Evolutionary conservation across 352 stramenopile genomes (phyloP).

Genomic region (Globisporangium apiculatum): DNA sequence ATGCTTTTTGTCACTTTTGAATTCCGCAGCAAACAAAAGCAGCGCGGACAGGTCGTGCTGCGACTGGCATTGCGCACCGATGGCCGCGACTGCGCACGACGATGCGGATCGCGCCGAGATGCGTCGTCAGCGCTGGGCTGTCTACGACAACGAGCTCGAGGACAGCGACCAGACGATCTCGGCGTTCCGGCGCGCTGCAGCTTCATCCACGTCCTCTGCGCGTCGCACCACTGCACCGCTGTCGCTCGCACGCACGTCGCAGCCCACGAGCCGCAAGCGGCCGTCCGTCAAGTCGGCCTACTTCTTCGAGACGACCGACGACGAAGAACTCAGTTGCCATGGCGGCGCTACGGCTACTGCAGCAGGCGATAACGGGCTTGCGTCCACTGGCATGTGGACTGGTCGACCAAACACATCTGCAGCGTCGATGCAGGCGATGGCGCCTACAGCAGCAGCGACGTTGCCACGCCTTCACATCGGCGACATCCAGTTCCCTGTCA

Average conservation of each 20-base stretch:
- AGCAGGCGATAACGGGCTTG: neutral
- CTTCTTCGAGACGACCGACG: constrained; percentile 70
- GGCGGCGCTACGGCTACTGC: neutral
- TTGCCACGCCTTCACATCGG: constrained; percentile 35
- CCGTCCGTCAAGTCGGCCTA: constrained; percentile 35
- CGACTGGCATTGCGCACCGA: neutral
- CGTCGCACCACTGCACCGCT: neutral
- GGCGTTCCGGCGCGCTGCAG: constrained; percentile 6
- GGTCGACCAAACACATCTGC: neutral
- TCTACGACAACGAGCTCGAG: constrained; percentile 49
- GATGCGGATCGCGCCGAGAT: constrained; percentile 2
- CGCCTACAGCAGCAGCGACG: constrained; percentile 9
- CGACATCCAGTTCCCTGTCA: constrained; percentile 60
- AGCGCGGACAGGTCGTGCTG: no score
- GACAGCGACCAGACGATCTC: constrained; percentile 69
- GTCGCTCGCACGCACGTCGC: neutral
- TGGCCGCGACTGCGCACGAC: constrained; percentile 1
- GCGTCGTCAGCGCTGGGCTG: constrained; percentile 24
- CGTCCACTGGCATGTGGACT: neutral
- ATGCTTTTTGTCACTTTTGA: neutral
- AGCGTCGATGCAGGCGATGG: neutral
- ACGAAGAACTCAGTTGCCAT: constrained; percentile 25
- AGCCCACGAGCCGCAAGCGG: constrained; percentile 1
- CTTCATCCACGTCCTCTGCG: neutral
- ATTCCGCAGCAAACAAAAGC: neutral